A percentile compares a stretch with the other conserved stretches of the same genome.
Conservation (phyloP, 2,329 filamentous ascomycete genomes). For the Talaromyces funiculosus region DNA sequence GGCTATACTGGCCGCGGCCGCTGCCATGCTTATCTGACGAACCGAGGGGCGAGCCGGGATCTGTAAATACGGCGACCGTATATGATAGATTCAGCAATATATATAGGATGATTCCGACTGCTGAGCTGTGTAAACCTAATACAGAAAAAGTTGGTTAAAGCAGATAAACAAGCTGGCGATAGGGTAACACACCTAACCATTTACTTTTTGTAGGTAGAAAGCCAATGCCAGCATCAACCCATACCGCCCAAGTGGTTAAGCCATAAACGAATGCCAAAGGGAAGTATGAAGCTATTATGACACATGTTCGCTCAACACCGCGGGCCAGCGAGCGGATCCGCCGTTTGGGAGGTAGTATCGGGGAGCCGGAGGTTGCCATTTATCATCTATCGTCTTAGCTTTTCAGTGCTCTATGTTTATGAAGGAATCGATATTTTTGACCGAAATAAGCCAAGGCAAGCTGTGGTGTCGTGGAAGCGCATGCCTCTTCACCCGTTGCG, state of each 20-base stretch:
- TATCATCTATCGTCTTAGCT: not conserved
- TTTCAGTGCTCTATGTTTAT: not conserved
- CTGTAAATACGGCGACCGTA: slow-evolving; percentile 86
- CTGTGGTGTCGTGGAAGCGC: not conserved
- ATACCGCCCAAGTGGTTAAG: slow-evolving; percentile 89
- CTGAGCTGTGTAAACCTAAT: slow-evolving; percentile 46
- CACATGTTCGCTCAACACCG: slow-evolving; percentile 74
- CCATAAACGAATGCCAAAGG: slow-evolving; percentile 86
- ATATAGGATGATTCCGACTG: slow-evolving; percentile 66
- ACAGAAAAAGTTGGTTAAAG: not conserved
- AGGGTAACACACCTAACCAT: slow-evolving; percentile 36
- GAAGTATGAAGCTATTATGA: slow-evolving; percentile 70
- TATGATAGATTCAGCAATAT: slow-evolving; percentile 80
- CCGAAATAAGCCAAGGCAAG: not conserved
- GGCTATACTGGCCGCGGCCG: slow-evolving; percentile 57
- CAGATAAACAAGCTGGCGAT: not conserved
- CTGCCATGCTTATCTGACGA: slow-evolving; percentile 18
- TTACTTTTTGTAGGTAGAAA: slow-evolving; percentile 45
- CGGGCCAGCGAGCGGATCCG: slow-evolving; percentile 39
- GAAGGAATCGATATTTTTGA: not conserved
- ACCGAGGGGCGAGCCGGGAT: slow-evolving; percentile 64
- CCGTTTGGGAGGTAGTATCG: slow-evolving; percentile 38
- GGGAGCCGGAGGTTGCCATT: slow-evolving; percentile 38
- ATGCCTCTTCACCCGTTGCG: not conserved
- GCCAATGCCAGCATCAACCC: slow-evolving; percentile 73